Percentiles rank a stretch among this genome's conserved stretches.
Conservation (phyloP, 2,329 filamentous ascomycete species). For the Cytospora mali region DNA sequence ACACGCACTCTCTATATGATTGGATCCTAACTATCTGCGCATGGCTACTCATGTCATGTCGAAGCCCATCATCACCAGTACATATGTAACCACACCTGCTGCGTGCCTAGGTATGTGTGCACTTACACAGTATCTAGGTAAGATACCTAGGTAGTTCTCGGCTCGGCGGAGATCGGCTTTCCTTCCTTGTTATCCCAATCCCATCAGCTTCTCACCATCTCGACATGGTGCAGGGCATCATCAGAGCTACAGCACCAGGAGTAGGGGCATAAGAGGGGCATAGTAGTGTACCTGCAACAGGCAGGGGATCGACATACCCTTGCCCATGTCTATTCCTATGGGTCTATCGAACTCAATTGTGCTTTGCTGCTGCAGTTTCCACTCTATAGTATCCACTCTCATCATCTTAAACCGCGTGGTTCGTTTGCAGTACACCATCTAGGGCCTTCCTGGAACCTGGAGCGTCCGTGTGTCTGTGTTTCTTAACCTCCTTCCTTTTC, state of each 20-base stretch:
- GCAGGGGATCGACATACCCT: background rate
- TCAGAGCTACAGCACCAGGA: no score
- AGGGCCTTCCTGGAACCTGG: background rate
- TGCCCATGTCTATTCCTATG: background rate
- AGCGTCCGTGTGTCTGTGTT: conserved; percentile 1
- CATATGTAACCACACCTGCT: no score
- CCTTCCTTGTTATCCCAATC: background rate
- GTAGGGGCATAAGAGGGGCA: no score
- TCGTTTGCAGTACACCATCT: conserved; percentile 1
- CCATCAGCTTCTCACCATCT: background rate
- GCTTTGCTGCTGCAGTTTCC: conserved; percentile 7
- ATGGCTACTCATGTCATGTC: no score
- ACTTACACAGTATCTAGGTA: background rate
- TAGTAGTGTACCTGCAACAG: no score
- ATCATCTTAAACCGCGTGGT: conserved; percentile 21
- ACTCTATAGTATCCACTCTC: conserved; percentile 19
- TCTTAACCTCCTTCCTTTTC: background rate
- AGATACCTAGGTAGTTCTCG: background rate
- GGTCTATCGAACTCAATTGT: background rate
- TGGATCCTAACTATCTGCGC: no score
- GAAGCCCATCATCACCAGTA: no score
- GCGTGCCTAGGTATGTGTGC: background rate
- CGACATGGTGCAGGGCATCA: background rate
- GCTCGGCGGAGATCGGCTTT: background rate
- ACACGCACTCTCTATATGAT: no score